A percentile compares a stretch with the other conserved stretches of the same genome.
These are phyloP conservation scores for Cladophialophora bantiana DNA, from an alignment of 2,329 filamentous ascomycete species.

Conservation along the genomic window DNA sequence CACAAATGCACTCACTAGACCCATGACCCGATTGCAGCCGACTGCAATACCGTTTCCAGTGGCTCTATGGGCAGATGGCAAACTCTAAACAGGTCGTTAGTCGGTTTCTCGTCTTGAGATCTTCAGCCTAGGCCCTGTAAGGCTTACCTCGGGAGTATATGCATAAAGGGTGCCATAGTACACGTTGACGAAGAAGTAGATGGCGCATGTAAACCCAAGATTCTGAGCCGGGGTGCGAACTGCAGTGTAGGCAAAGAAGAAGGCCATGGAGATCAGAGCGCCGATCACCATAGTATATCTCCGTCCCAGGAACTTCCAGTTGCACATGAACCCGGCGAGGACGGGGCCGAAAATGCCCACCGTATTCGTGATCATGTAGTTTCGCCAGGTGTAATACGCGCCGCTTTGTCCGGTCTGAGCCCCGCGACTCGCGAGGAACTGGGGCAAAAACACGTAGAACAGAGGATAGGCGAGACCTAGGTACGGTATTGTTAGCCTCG, in stretches of 20 bases:
- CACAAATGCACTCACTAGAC: conserved; percentile 71
- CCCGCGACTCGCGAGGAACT: conserved; percentile 61
- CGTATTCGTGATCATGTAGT: conserved; percentile 77
- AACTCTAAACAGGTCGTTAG: conserved; percentile 23
- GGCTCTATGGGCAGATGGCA: conserved; percentile 70
- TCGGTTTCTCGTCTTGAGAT: background rate
- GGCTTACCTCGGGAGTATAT: conserved; percentile 78
- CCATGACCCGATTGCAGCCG: conserved; percentile 75
- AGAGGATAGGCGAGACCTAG: conserved; percentile 64
- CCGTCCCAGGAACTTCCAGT: conserved; percentile 71
- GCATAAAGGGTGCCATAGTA: conserved; percentile 77
- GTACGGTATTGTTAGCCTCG: background rate
- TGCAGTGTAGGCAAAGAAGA: conserved; percentile 78
- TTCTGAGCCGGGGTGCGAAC: conserved; percentile 69
- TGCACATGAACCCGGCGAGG: conserved; percentile 72
- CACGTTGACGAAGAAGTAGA: conserved; percentile 72
- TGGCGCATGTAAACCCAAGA: conserved; percentile 71
- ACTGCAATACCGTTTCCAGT: conserved; percentile 78
- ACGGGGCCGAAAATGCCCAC: conserved; percentile 77
- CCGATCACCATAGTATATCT: conserved; percentile 73
- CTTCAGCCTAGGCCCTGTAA: background rate
- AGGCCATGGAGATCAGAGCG: conserved; percentile 66
- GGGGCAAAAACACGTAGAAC: conserved; percentile 74
- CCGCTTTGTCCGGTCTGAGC: conserved; percentile 75
- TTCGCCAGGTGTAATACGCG: conserved; percentile 77